Evolutionary conservation across 2,329 filamentous ascomycete genomes (phyloP).

Genomic region (Penicillium sclerotigenum): DNA sequence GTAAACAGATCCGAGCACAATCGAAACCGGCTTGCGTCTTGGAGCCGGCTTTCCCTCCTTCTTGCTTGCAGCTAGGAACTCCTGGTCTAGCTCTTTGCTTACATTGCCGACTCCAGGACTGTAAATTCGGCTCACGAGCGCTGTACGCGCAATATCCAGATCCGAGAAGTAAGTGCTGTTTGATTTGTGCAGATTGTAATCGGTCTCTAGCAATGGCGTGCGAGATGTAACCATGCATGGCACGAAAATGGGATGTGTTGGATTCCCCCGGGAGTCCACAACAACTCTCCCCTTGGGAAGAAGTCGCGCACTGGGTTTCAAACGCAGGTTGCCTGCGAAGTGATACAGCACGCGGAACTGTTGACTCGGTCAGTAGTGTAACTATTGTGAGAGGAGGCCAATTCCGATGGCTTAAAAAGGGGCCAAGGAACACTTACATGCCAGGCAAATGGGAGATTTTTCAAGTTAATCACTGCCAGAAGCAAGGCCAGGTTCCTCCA

Average conservation of each 20-base stretch:
- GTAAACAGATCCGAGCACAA: conserved; percentile 69
- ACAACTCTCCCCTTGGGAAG: conserved; percentile 36
- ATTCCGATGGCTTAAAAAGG: background rate
- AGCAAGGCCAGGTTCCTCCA: conserved; percentile 39
- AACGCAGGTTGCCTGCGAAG: conserved; percentile 54
- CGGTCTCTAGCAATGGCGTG: conserved; percentile 71
- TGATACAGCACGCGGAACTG: conserved; percentile 60
- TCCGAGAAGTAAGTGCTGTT: conserved; percentile 86
- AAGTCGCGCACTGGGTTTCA: conserved; percentile 50
- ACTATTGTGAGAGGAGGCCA: background rate
- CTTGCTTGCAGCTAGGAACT: conserved; percentile 48
- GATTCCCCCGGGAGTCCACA: conserved; percentile 33
- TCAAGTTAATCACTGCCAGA: conserved; percentile 37
- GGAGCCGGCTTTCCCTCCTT: conserved; percentile 53
- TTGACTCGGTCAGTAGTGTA: conserved; percentile 13
- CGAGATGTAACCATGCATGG: conserved; percentile 65
- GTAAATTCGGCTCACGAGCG: conserved; percentile 69
- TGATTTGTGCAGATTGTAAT: conserved; percentile 82
- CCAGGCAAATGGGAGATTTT: conserved; percentile 40
- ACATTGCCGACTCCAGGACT: conserved; percentile 56
- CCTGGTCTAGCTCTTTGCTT: conserved; percentile 52
- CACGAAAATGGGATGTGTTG: conserved; percentile 65
- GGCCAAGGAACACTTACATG: conserved; percentile 33
- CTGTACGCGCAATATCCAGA: conserved; percentile 77
- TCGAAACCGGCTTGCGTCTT: conserved; percentile 52